Evolutionary conservation across 768 basidiomycete species (phyloP), one percentile per base, ranked within the genome.

Genomic region (Brasilioporus rufonigricans): DNA sequence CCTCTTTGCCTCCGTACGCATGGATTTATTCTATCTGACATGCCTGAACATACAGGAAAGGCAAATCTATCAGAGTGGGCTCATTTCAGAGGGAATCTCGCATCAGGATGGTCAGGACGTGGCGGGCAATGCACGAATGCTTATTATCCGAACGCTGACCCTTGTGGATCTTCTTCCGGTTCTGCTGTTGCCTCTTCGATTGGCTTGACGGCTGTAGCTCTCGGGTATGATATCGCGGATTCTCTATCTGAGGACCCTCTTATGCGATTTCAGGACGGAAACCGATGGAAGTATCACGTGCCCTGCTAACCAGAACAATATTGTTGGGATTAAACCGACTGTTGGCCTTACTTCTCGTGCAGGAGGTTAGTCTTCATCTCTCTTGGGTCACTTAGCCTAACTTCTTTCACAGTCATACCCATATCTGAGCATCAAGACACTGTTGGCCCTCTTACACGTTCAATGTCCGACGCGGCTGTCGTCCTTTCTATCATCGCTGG

Each of bases 301-400:
- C 56, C 84, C 82, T 23, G 66, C 78, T 0, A 74, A 73, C 58
- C 65, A 74, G 19, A 84, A 84, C 49, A 84, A 84, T 57, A 39
- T 84, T 6, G 83, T 74, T 4, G 84, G 83, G 0, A 80, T 85
- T 44, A 84, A 83, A 59, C 81, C 84, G 0, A 85, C 80, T 3
- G 75, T 85, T 10, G 84, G 84, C 0, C 65, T 83, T 32, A 83
- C 81, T 4, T 84, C 82, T 5, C 74, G 82, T 14, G 79, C 81
- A 16, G 84, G 83, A 65, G 83, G 84, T 80, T 53, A 40, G 65
- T 24, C 36, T 36, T 19, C 29, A 38, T 29, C 9, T 5, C 11
- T 12, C 32, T 14, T 38, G 19, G 16, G 8, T 26, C 16, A 23
- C n/a, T 26, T 47, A 13, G 11, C 13, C 36, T 48, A 21, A 50